These are phyloP conservation scores for Gyromitra esculenta DNA, from an alignment of 2,329 filamentous ascomycete species.

Conservation along the genomic window DNA sequence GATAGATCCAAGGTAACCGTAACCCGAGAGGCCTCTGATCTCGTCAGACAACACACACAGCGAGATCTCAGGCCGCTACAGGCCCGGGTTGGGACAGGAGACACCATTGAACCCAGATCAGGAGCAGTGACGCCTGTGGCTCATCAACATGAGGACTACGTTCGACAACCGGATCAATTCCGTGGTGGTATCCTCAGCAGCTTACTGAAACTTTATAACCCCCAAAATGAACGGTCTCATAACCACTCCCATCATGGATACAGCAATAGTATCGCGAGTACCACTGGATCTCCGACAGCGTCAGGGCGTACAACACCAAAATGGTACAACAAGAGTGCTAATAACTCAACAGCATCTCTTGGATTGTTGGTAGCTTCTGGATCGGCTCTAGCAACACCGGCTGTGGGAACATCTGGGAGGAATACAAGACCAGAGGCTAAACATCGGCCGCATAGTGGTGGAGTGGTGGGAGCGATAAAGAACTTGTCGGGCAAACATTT, in stretches of 20 bases:
- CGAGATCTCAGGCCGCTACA: conserved; percentile 24
- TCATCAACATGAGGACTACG: conserved; percentile 67
- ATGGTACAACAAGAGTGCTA: conserved; percentile 55
- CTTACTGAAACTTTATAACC: conserved; percentile 74
- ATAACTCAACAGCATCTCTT: conserved; percentile 53
- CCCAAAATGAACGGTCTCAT: conserved; percentile 56
- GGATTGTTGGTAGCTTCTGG: conserved; percentile 50
- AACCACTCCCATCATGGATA: conserved; percentile 22
- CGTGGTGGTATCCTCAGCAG: conserved; percentile 77
- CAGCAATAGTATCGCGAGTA: conserved; percentile 32
- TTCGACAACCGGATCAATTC: conserved; percentile 74
- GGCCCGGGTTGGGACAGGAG: conserved; percentile 6
- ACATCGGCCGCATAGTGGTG: conserved; percentile 46
- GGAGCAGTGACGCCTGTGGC: conserved; percentile 44
- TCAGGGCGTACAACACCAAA: conserved; percentile 55
- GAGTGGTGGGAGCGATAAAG: conserved; percentile 52
- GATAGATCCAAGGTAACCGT: conserved; percentile 36
- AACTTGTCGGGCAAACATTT: conserved; percentile 59
- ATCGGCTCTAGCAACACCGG: conserved; percentile 37
- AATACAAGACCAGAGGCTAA: conserved; percentile 37
- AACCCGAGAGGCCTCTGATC: conserved; percentile 51
- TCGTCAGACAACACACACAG: conserved; percentile 54
- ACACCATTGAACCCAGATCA: conserved; percentile 30
- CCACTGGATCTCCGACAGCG: conserved; percentile 19
- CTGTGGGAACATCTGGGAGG: conserved; percentile 18